These are phyloP conservation scores for Pseudogymnoascus sp. DNA, from an alignment of 2,329 filamentous ascomycete genomes.

Conservation along the genomic window DNA sequence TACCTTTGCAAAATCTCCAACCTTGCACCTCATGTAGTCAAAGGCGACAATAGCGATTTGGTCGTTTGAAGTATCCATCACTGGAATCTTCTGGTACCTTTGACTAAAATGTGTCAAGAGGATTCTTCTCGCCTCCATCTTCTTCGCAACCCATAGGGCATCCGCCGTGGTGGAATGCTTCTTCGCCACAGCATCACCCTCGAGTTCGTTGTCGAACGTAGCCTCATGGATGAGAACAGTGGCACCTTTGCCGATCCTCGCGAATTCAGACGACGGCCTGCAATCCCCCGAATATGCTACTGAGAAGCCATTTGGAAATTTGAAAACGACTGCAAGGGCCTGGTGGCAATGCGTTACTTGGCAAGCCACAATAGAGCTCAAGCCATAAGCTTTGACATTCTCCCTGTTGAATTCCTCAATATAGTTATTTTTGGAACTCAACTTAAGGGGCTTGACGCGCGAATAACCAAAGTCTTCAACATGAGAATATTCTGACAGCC, in stretches of 20 bases:
- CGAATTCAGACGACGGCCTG: slow-evolving; percentile 65
- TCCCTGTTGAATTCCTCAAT: slow-evolving; percentile 30
- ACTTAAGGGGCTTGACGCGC: slow-evolving; percentile 27
- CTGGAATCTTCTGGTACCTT: slow-evolving; percentile 54
- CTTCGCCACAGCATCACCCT: slow-evolving; percentile 72
- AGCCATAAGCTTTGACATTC: slow-evolving; percentile 45
- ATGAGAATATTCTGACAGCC: slow-evolving; percentile 69
- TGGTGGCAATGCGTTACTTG: slow-evolving; percentile 71
- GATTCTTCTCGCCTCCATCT: slow-evolving; percentile 72
- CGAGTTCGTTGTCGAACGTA: slow-evolving; percentile 84
- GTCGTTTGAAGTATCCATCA: slow-evolving; percentile 35
- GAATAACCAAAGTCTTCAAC: slow-evolving; percentile 70
- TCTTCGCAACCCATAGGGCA: slow-evolving; percentile 66
- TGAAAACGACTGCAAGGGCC: slow-evolving; percentile 67
- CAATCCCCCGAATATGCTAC: slow-evolving; percentile 93
- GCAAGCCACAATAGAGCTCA: slow-evolving; percentile 59
- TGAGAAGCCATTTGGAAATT: slow-evolving; percentile 73
- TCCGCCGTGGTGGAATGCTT: slow-evolving; percentile 85
- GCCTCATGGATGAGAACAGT: slow-evolving; percentile 92
- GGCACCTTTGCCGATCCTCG: slow-evolving; percentile 59
- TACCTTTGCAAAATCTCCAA: slow-evolving; percentile 62
- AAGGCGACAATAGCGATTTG: slow-evolving; percentile 66
- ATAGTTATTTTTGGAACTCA: slow-evolving; percentile 19
- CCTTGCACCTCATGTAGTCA: slow-evolving; percentile 67
- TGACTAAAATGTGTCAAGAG: slow-evolving; percentile 94